A percentile compares a stretch with the other conserved stretches of the same genome.
These are phyloP conservation scores for Meyerozyma guilliermondii DNA, from an alignment of 1,139 yeast species.

Conservation along the genomic window DNA sequence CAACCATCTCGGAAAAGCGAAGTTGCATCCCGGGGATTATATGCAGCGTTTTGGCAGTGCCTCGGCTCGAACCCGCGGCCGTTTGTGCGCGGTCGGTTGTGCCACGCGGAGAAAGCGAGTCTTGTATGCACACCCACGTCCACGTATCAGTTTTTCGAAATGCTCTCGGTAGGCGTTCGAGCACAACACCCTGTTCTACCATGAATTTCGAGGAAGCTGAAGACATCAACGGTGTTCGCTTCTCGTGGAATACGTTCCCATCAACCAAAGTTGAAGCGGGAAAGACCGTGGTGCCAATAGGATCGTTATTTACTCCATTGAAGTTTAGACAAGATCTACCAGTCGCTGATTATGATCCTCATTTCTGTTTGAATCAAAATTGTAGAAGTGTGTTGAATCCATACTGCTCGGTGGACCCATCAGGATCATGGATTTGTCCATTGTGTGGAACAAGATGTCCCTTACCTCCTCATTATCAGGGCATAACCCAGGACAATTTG, in stretches of 20 bases:
- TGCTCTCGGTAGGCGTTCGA: background rate
- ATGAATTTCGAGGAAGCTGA: constrained; percentile 50
- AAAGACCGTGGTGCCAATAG: constrained; percentile 91
- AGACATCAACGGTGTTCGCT: constrained; percentile 46
- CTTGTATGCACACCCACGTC: constrained; percentile 1
- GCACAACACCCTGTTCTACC: background rate
- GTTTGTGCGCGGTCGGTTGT: background rate
- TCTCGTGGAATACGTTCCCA: constrained; percentile 58
- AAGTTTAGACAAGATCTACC: constrained; percentile 75
- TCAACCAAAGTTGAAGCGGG: constrained; percentile 86
- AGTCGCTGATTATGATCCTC: constrained; percentile 85
- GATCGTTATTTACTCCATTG: constrained; percentile 91
- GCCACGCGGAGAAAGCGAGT: background rate
- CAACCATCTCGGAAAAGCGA: too few species aligned
- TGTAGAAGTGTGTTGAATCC: constrained; percentile 91
- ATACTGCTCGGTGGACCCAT: constrained; percentile 77
- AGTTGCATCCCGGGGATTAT: background rate
- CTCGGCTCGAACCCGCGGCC: background rate
- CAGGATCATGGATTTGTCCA: constrained; percentile 88
- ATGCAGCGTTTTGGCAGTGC: too few species aligned
- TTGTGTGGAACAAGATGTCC: constrained; percentile 81
- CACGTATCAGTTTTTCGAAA: constrained; percentile 1
- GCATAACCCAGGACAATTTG: constrained; percentile 73
- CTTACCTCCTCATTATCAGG: constrained; percentile 85
- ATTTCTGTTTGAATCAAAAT: constrained; percentile 68